Evolutionary conservation across 148 eudicot species (phyloP).

Genomic region (Vaccinium vitisidaea): DNA sequence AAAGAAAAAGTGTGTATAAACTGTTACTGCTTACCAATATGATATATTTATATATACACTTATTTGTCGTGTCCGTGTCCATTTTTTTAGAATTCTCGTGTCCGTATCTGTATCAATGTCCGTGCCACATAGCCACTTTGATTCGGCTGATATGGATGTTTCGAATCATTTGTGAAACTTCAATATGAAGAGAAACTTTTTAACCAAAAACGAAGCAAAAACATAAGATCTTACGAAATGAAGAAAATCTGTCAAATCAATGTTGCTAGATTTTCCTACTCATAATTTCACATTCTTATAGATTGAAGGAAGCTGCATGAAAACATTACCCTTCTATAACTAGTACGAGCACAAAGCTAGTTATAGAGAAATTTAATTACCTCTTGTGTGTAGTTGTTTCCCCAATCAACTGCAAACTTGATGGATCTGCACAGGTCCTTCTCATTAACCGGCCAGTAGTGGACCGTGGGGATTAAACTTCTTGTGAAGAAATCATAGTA

Average conservation of each 20-base stretch:
- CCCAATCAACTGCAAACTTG: conserved; percentile 52
- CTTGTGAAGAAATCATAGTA: conserved; percentile 54
- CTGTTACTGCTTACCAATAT: too few relatives aligned
- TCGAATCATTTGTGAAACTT: not conserved
- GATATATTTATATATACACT: too few relatives aligned
- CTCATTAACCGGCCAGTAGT: conserved; percentile 53
- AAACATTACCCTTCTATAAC: not conserved
- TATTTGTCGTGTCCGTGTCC: too few relatives aligned
- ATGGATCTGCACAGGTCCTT: conserved; percentile 35
- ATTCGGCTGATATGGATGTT: too few relatives aligned
- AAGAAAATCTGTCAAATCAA: not conserved
- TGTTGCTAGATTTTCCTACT: not conserved
- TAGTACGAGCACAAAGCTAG: not conserved
- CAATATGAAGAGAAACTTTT: not conserved
- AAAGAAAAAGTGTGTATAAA: too few relatives aligned
- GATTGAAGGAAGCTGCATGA: not conserved
- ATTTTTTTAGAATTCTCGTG: too few relatives aligned
- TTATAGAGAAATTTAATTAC: conserved; percentile 21
- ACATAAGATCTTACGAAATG: not conserved
- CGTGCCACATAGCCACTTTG: too few relatives aligned
- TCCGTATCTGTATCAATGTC: too few relatives aligned
- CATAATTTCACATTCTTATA: not conserved
- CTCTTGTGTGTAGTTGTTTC: conserved; percentile 36
- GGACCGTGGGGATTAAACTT: conserved; percentile 45
- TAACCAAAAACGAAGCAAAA: not conserved